These are phyloP conservation scores for Tirmania nivea DNA, from an alignment of 495 filamentous ascomycete species.

Conservation along the genomic window DNA sequence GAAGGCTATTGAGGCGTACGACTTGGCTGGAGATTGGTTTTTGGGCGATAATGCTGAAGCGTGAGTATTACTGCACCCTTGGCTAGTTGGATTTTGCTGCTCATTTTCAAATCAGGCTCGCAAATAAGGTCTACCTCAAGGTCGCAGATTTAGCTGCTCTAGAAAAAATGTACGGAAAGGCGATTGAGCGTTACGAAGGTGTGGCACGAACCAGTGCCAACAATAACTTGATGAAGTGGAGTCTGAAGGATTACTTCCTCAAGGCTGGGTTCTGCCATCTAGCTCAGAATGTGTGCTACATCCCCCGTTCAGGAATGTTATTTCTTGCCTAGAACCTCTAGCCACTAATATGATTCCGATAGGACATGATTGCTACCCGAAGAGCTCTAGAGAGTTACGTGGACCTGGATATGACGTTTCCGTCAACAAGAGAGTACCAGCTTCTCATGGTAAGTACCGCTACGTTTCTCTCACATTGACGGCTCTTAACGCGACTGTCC, in stretches of 20 bases:
- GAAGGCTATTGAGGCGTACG: conserved; percentile 54
- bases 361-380: conserved; percentile 51
- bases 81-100: not conserved
- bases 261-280: conserved; percentile 74
- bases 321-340: not conserved
- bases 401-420: conserved; percentile 60
- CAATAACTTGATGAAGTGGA: conserved; percentile 75
- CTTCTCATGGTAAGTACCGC: conserved; percentile 29
- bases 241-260: conserved; percentile 78
- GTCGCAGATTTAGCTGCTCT: conserved; percentile 68
- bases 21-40: conserved; percentile 68
- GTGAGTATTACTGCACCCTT: conserved; percentile 26
- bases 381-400: conserved; percentile 60
- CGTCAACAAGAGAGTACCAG: conserved; percentile 52
- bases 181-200: conserved; percentile 60
- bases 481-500: not conserved
- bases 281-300: conserved; percentile 41
- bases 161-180: conserved; percentile 56
- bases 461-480: not conserved
- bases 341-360: not conserved
- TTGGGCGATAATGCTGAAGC: conserved; percentile 69
- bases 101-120: conserved; percentile 30
- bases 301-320: no score
- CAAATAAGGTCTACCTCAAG: conserved; percentile 79
- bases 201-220: conserved; percentile 47